Evolutionary conservation across 805 yeast genomes (phyloP), one percentile per base, ranked within the genome.

Genomic region (Priceomyces castillae): DNA sequence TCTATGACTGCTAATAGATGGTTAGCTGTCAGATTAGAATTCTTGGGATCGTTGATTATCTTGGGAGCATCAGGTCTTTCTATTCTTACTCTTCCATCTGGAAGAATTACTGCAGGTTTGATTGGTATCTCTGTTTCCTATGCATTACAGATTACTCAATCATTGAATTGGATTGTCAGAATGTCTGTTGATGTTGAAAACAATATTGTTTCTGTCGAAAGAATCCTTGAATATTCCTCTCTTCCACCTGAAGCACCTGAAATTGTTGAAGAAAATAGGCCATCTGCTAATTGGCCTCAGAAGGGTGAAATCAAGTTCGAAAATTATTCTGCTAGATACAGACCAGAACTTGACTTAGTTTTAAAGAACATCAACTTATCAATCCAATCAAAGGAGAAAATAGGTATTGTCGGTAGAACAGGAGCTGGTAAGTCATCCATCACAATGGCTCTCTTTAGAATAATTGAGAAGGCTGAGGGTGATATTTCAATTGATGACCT

Each of bases 161-260:
- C 96, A 0, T 77, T 94, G 65, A 92, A 90, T 64, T 92, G 97
- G 97, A 89, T 94, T 65, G 98, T 94, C 23, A 80, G 99, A 69
- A 92, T 90, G 98, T 88, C 97, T 0, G 99, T 94, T 35, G 99
- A 94, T 56, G 96, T 94, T 37, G 99, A 94, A 65, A 90, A 97
- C 10, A 92, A 90, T 65, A 90, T 94, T 69, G 99, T 94, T 30
- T 86, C 96, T 15, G 97, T 95, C 36, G 99, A 92, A 71, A 82
- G 99, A 68, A 82, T 92, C 42, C 74, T 87, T 65, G 99, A 92
- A 63, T 92, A 90, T 63, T 79, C 95, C 30, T 64, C 69, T n/a
- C 71, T 94, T 47, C 69, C 69, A 30, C 73, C 90, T n/a, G 99
- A 94, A 69, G 98, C 97, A 6, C 88, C 94, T 1, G 81, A 74